phyloP scores from a whole-genome alignment of 2,329 filamentous ascomycete species.

The Apiospora koreana region DNA sequence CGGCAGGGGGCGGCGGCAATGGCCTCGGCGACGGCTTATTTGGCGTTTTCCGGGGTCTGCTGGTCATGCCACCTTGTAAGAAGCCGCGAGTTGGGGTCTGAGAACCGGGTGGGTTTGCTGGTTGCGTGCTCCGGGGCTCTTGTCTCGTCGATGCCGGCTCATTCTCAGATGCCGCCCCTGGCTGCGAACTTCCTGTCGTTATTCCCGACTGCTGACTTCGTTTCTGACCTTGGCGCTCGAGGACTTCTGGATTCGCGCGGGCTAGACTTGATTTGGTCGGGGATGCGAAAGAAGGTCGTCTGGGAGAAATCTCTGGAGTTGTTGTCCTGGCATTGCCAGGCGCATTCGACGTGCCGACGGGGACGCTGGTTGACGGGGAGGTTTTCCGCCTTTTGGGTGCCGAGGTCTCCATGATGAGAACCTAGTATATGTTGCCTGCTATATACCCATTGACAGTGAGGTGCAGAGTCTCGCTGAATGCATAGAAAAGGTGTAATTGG shows the following conservation, averaged over 20 bases:
- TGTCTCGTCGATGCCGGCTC: background rate
- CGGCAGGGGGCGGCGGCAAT: constrained; percentile 46
- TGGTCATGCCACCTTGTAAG: constrained; percentile 28
- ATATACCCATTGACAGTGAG: background rate
- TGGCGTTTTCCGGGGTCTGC: constrained; percentile 41
- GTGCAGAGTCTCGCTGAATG: background rate
- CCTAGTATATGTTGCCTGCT: background rate
- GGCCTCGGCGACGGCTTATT: constrained; percentile 47
- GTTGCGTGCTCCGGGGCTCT: background rate
- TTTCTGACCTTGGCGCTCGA: constrained; percentile 44
- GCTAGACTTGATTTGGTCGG: constrained; percentile 66
- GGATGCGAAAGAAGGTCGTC: constrained; percentile 63
- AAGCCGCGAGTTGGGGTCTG: constrained; percentile 16
- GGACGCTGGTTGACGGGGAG: constrained; percentile 52
- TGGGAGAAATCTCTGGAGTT: constrained; percentile 4
- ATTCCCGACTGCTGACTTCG: constrained; percentile 32
- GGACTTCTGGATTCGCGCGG: constrained; percentile 60
- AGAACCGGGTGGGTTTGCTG: background rate
- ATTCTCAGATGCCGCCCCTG: constrained; percentile 12
- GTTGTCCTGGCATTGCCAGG: background rate
- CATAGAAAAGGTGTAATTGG: background rate
- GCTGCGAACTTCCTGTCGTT: constrained; percentile 20
- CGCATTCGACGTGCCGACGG: constrained; percentile 17
- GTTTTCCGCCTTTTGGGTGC: constrained; percentile 66
- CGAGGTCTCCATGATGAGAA: constrained; percentile 52